Percentiles rank a stretch among this genome's conserved stretches.
phyloP scores from a whole-genome alignment of 495 filamentous ascomycete species.

The Parachaetomium inaequale region DNA sequence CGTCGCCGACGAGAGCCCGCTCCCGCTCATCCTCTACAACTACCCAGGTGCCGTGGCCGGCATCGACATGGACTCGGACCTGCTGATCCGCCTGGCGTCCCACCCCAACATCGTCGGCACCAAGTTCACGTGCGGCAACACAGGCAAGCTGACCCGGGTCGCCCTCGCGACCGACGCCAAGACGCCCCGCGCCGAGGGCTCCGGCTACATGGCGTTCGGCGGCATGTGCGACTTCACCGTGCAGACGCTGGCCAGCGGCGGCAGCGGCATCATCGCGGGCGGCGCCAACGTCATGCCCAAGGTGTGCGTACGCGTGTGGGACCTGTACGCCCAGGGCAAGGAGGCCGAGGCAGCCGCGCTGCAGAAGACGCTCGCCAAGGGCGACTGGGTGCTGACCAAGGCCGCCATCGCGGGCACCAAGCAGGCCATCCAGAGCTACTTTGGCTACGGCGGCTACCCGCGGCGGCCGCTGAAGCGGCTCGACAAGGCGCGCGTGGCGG shows the following conservation, averaged over 20 bases:
- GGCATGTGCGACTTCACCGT: conserved; percentile 85
- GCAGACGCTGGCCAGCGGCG: conserved; percentile 76
- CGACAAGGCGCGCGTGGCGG: conserved; percentile 54
- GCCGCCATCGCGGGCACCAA: conserved; percentile 83
- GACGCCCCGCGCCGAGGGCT: conserved; percentile 59
- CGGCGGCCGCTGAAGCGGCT: conserved; percentile 69
- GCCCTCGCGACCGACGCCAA: conserved; percentile 73
- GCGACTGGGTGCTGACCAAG: conserved; percentile 86
- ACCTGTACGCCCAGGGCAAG: conserved; percentile 68
- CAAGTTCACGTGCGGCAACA: conserved; percentile 90
- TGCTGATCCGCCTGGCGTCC: conserved; percentile 73
- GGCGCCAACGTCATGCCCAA: conserved; percentile 85
- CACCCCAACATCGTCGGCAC: conserved; percentile 84
- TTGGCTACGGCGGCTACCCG: conserved; percentile 79
- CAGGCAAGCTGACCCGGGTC: conserved; percentile 82
- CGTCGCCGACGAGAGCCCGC: conserved; percentile 69
- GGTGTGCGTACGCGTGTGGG: conserved; percentile 77
- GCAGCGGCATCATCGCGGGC: conserved; percentile 80
- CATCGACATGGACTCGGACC: conserved; percentile 87
- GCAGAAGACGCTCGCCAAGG: conserved; percentile 67
- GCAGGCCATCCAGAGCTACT: conserved; percentile 76
- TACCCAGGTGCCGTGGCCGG: conserved; percentile 89
- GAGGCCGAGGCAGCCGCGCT: conserved; percentile 68
- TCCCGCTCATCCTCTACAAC: conserved; percentile 85
- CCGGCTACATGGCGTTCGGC: conserved; percentile 80